A percentile compares a stretch with the other conserved stretches of the same genome.
These are phyloP conservation scores for Exsudoporus floridanus DNA, from an alignment of 1,284 basidiomycete species.

Conservation along the genomic window DNA sequence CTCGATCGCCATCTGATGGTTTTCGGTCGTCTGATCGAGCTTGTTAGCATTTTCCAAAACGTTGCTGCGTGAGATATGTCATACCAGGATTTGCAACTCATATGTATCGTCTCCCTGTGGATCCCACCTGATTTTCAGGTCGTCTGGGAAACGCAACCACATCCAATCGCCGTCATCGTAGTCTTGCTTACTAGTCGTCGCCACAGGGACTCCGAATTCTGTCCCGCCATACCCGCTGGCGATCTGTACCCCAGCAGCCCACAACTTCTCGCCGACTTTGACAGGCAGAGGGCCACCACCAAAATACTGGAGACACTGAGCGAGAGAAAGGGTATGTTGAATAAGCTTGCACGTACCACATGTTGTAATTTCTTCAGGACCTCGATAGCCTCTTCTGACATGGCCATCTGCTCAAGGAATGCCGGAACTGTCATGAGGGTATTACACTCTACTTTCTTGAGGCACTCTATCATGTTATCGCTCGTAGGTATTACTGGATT, in stretches of 20 bases:
- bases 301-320: conserved; percentile 13
- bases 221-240: conserved; percentile 27
- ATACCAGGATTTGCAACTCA: conserved; percentile 37
- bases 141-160: conserved; percentile 28
- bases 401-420: conserved; percentile 23
- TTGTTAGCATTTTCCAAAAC: not conserved
- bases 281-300: conserved; percentile 28
- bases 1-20: conserved; percentile 21
- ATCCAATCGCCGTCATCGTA: conserved; percentile 32
- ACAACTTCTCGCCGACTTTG: conserved; percentile 24
- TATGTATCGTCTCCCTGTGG: conserved; percentile 33
- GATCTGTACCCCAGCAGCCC: conserved; percentile 22
- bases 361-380: conserved; percentile 11
- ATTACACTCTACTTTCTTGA: conserved; percentile 2
- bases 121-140: conserved; percentile 27
- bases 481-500: conserved; percentile 16
- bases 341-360: conserved; percentile 17
- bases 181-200: not conserved
- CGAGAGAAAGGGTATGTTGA: no score
- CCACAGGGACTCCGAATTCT: conserved; percentile 25
- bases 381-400: conserved; percentile 4
- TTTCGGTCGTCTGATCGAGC: conserved; percentile 7
- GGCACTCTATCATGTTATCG: conserved; percentile 9
- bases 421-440: conserved; percentile 24
- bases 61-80: not conserved